Evolutionary conservation across 331 rosid genomes (phyloP), one percentile per base, ranked within the genome.

Genomic region (Quercus phellos): DNA sequence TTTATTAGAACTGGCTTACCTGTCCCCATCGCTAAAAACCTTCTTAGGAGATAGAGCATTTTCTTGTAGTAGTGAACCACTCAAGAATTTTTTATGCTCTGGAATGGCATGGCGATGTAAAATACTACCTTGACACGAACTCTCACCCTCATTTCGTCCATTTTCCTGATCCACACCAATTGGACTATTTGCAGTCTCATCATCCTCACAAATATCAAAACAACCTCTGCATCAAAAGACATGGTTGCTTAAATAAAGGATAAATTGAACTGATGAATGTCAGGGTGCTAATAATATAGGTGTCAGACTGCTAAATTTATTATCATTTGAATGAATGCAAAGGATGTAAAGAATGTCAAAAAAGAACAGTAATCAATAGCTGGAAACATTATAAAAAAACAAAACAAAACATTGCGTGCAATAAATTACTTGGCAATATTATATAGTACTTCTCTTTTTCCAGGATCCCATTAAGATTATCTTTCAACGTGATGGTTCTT

Each of bases 141-240:
- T 78, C 83, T 82, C 98, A 68, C 78, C 88, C 78, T 84, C 85
- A 54, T 51, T 75, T 85, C 88, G 86, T 77, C 94, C 98, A 90
- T 86, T 84, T 82, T 89, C 94, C 63, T 66, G 84, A 80, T 77
- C 84, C 64, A 67, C 71, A 74, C 79, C 84, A 79, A 74, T 84
- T 35, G 89, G 90, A 84, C 92, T 89, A 76, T 78, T 86, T 22
- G 83, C 78, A 85, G 79, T 90, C 70, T 26, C 87, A 78, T 89
- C 96, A 42, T 89, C 91, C 81, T 93, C 97, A 70, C 83, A 56
- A 43, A 91, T 74, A 88, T 95, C 99, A 85, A 95, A 95, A 84
- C 98, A 95, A 83, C 92, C 94, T 88, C 99, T 95, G 96, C 88
- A 84, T 71, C 27, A 61, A 59, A 76, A 59, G 73, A 46, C 24